These are phyloP conservation scores for Emergomyces africanus DNA, from an alignment of 2,329 filamentous ascomycete genomes.

Conservation along the genomic window DNA sequence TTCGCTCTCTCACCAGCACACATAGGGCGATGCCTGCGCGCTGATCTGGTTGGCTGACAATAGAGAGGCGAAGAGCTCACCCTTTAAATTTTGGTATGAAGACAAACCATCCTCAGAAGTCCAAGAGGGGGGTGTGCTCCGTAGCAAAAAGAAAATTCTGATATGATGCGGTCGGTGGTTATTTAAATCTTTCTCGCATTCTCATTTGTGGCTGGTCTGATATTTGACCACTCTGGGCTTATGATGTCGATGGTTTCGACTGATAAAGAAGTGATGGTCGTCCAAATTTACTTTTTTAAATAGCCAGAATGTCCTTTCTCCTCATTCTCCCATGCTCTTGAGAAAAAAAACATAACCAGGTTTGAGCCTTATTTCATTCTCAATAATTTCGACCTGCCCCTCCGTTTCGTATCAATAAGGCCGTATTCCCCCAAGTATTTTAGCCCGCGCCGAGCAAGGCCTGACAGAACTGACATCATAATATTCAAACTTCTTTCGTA, in stretches of 20 bases:
- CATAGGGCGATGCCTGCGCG: neutral
- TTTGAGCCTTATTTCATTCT: neutral
- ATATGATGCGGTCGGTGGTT: too few species aligned
- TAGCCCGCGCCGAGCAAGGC: too few species aligned
- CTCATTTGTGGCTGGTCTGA: neutral
- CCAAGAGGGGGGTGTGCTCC: neutral
- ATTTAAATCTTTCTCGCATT: neutral
- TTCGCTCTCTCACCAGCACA: neutral
- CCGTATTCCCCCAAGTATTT: too few species aligned
- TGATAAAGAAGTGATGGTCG: neutral
- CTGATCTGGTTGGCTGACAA: neutral
- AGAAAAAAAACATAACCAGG: neutral
- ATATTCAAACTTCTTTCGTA: too few species aligned
- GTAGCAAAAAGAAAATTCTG: neutral
- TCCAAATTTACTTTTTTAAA: too few species aligned
- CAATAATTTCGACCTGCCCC: neutral
- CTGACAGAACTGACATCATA: too few species aligned
- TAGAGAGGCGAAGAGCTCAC: neutral
- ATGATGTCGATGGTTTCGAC: neutral
- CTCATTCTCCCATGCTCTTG: neutral
- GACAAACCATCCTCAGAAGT: neutral
- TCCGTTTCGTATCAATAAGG: neutral
- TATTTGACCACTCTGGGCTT: neutral
- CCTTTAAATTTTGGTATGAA: neutral
- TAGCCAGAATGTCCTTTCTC: too few species aligned